Evolutionary conservation across 1,284 basidiomycete species (phyloP).

Genomic region (Cutaneotrichosporon cavernicola): DNA sequence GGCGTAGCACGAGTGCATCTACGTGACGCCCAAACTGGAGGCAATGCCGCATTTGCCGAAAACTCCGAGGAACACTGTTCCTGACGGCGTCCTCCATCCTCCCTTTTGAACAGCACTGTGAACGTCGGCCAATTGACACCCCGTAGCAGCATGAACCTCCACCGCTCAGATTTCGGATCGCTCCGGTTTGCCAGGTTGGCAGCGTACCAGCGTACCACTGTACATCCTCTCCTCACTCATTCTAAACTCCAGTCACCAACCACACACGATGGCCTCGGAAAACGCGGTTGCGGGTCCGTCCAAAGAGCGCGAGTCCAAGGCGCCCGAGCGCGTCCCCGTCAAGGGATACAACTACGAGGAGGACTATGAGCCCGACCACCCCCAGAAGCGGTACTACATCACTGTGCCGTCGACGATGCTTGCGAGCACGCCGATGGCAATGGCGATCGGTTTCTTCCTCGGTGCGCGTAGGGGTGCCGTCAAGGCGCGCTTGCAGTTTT

Average conservation of each 20-base stretch:
- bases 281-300: constrained; percentile 9
- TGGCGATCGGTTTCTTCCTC: constrained; percentile 44
- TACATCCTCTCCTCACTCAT: not conserved
- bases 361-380: not conserved
- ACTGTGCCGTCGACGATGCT: constrained; percentile 41
- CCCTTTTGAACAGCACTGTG: not conserved
- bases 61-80: not conserved
- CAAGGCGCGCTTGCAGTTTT: constrained; percentile 44
- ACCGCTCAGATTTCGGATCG: not conserved
- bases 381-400: constrained; percentile 7
- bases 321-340: not conserved
- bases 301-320: not conserved
- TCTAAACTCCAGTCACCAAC: not conserved
- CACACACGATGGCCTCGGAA: not conserved
- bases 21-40: not conserved
- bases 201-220: too few species aligned
- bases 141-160: not conserved
- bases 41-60: not conserved
- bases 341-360: constrained; percentile 12
- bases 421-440: constrained; percentile 41
- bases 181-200: not conserved
- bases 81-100: not conserved
- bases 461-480: constrained; percentile 47
- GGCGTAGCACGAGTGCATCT: not conserved
- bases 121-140: not conserved